Evolutionary conservation across 2,329 filamentous ascomycete species (phyloP).

Genomic region (Fusarium verticillioides): DNA sequence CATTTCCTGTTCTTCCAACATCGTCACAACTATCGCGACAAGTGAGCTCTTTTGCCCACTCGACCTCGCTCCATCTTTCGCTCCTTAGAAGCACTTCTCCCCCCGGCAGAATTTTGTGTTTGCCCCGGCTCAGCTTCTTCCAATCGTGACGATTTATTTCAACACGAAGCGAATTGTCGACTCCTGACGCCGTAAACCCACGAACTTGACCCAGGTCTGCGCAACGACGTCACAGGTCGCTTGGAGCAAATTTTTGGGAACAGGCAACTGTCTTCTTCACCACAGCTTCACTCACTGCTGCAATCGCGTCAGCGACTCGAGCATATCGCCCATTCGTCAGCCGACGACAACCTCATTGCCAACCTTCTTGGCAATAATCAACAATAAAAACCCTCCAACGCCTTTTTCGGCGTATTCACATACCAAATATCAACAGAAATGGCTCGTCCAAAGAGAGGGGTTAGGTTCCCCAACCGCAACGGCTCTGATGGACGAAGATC

Average conservation of each 20-base stretch:
- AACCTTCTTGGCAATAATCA: neutral
- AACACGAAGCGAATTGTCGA: slow-evolving; percentile 8
- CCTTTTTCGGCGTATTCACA: slow-evolving; percentile 1
- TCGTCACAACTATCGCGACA: slow-evolving; percentile 35
- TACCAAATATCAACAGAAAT: slow-evolving; percentile 41
- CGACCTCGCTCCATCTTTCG: slow-evolving; percentile 3
- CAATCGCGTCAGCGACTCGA: slow-evolving; percentile 7
- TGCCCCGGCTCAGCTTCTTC: neutral
- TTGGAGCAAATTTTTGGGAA: slow-evolving; percentile 1
- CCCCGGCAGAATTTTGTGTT: slow-evolving; percentile 1
- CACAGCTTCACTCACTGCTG: neutral
- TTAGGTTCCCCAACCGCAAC: slow-evolving; percentile 63
- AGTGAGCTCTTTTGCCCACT: slow-evolving; percentile 35
- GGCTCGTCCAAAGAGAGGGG: slow-evolving; percentile 60
- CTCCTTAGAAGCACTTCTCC: slow-evolving; percentile 8
- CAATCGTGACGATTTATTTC: slow-evolving; percentile 17
- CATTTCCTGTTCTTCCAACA: slow-evolving; percentile 38
- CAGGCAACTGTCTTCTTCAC: slow-evolving; percentile 4
- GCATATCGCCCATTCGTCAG: neutral
- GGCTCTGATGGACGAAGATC: slow-evolving; percentile 67
- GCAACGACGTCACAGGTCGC: slow-evolving; percentile 28
- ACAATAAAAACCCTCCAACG: neutral
- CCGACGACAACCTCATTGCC: slow-evolving; percentile 19
- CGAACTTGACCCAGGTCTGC: slow-evolving; percentile 21
- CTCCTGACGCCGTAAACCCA: slow-evolving; percentile 19